Conservation (phyloP, 129 eudicot genomes). For the Arctium lappa region DNA sequence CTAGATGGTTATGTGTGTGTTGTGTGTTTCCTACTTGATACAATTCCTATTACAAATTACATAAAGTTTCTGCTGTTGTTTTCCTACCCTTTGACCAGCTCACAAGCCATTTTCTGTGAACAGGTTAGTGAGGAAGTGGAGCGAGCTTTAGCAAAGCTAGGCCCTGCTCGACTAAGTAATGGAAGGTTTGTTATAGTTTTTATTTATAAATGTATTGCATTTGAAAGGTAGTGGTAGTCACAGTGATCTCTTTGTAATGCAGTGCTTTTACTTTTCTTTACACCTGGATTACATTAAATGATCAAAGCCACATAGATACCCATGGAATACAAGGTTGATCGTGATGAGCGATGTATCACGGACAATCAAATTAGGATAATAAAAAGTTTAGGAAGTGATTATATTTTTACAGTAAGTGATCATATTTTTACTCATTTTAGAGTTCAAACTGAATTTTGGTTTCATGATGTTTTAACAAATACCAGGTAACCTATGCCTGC, state of each 20-base stretch:
- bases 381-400: not conserved
- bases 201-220: not conserved
- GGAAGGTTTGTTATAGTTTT: slow-evolving; percentile 56
- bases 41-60: not conserved
- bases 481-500: not conserved
- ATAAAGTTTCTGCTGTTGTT: not conserved
- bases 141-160: slow-evolving; percentile 90
- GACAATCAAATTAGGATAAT: slow-evolving; percentile 1
- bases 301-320: not conserved
- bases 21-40: not conserved
- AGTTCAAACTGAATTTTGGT: not conserved
- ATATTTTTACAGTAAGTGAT: not conserved
- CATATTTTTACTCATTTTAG: not conserved
- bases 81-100: not conserved
- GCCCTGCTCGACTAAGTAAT: slow-evolving; percentile 59
- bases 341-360: not conserved
- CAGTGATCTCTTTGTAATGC: not conserved
- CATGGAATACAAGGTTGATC: not conserved
- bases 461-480: not conserved
- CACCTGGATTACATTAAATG: not conserved
- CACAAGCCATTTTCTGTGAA: slow-evolving; percentile 19
- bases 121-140: slow-evolving; percentile 97
- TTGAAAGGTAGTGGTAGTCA: not conserved
- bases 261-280: not conserved
- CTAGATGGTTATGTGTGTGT: not conserved